Percentiles rank a stretch among this genome's conserved stretches.
Conservation (phyloP, 495 filamentous ascomycete genomes). For the Thermochaetoides thermophila region DNA sequence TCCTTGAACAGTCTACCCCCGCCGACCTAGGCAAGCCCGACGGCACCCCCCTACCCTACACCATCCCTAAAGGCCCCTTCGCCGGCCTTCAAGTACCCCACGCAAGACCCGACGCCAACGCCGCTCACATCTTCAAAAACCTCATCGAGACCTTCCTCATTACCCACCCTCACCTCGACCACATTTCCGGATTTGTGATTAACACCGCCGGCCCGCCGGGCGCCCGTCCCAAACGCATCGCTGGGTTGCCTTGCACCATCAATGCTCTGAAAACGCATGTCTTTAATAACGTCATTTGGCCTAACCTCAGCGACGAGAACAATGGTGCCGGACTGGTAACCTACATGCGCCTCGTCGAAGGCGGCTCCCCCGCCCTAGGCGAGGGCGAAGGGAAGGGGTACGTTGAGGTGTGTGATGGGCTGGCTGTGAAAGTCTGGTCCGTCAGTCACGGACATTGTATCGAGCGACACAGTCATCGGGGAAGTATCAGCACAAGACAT, state of each 20-base stretch:
- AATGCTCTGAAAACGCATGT: conserved; percentile 81
- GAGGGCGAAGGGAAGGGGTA: conserved; percentile 65
- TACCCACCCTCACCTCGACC: conserved; percentile 89
- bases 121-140: conserved; percentile 56
- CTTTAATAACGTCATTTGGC: conserved; percentile 97
- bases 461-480: conserved; percentile 49
- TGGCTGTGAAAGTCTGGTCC: conserved; percentile 60
- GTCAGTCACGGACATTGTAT: conserved; percentile 83
- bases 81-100: conserved; percentile 52
- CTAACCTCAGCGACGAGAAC: conserved; percentile 91
- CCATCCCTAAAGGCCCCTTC: conserved; percentile 47
- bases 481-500: conserved; percentile 26
- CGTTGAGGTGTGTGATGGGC: conserved; percentile 67
- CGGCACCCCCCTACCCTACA: conserved; percentile 18
- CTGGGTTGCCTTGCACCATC: conserved; percentile 73
- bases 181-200: conserved; percentile 79
- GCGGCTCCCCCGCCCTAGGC: conserved; percentile 67
- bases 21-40: conserved; percentile 27
- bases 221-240: conserved; percentile 61
- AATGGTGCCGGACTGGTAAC: conserved; percentile 84
- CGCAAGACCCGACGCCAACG: conserved; percentile 54
- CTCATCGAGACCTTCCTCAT: conserved; percentile 79
- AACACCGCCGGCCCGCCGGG: conserved; percentile 77
- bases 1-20: conserved; percentile 40
- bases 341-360: conserved; percentile 75